These are phyloP conservation scores for Euptelea pleiosperma DNA, from an alignment of 164 flowering plant species.

Conservation along the genomic window DNA sequence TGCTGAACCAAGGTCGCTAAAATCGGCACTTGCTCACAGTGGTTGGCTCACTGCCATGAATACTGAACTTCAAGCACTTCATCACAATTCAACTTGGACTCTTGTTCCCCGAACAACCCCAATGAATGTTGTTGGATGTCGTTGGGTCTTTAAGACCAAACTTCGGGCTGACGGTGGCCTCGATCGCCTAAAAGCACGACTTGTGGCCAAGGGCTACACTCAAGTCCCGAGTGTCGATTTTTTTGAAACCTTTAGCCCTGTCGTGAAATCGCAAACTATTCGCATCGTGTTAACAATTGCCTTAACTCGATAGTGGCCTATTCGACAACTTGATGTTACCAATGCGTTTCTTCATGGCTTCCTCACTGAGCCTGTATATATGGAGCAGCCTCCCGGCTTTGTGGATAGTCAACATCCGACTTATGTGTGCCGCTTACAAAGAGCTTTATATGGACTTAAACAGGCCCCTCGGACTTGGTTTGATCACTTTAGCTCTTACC, in stretches of 20 bases:
- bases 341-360: background rate
- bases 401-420: too few relatives aligned
- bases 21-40: too few relatives aligned
- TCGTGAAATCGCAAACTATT: background rate
- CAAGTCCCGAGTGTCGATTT: background rate
- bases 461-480: too few relatives aligned
- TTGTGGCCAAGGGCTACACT: too few relatives aligned
- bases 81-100: background rate
- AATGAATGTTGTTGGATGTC: too few relatives aligned
- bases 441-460: too few relatives aligned
- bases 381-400: background rate
- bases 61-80: background rate
- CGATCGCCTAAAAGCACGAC: background rate
- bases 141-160: constrained; percentile 8
- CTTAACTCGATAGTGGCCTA: background rate
- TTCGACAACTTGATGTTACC: background rate
- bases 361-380: constrained; percentile 1
- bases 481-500: too few relatives aligned
- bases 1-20: too few relatives aligned
- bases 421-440: too few relatives aligned
- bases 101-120: background rate
- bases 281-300: background rate
- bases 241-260: background rate
- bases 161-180: background rate
- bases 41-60: background rate